Base-by-base conservation (phyloP, 805 yeast genomes). In the Allodekkera sacchari region DNA sequence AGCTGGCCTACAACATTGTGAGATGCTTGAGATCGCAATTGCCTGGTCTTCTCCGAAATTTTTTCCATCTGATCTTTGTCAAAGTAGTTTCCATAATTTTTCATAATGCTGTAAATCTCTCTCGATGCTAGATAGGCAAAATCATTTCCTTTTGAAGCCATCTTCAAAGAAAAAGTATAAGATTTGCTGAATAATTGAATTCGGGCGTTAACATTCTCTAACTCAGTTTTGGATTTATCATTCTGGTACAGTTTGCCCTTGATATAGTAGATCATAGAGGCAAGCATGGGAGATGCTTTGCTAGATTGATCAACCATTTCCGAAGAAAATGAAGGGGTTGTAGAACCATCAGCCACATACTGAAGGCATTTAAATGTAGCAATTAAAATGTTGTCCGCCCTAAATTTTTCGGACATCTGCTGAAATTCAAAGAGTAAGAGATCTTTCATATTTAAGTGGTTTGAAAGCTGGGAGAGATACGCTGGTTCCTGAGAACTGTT, bases 201-300 rank as follows among this genome's bases (percentile, higher is more conserved):
- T 25, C 32, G 39, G 1, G 14, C 16, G 22, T 44, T 44, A 5
- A 49, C 18, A 25, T 42, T 44, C 5, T 47, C 49, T 3, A 36
- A 11, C 16, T 46, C 50, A 3, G 41, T 24, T 3, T 35, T 22
- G 6, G 32, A 18, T 15, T 30, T 34, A 25, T 38, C 36, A 5
- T 18, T 19, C 16, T 25, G 35, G 23, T 31, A 28, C 2, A 42
- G 39, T 24, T 40, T 28, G 5, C 47, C 54, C 14, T 33, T 32
- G 13, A 48, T 44, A 16, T 41, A 48, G 27, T 43, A 51, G 4
- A 47, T 13, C n/a, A 52, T 28, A 2, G 59, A 44, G 6, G 44
- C 25, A 11, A 54, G 32, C 18, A 51, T 27, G 5, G 59, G 59
- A 2, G 52, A 22, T 30, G 26, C 8, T 26, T 15, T 15, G 14